Percentiles rank a stretch among this genome's conserved stretches.
Evolutionary conservation across 306 rosid genomes (phyloP).

Genomic region (Glycine latifolia): DNA sequence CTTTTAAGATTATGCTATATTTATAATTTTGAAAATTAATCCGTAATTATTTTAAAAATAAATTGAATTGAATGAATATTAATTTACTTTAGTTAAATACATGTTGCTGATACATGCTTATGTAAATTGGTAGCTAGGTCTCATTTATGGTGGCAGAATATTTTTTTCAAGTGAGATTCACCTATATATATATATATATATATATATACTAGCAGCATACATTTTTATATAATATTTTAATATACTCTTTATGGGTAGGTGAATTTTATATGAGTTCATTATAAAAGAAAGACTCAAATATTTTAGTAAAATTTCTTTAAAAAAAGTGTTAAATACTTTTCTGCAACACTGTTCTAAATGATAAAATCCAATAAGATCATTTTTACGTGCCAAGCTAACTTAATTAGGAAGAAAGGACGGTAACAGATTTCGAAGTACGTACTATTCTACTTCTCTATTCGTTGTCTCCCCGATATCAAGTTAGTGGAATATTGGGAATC

Average conservation of each 20-base stretch:
- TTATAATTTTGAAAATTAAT: too few relatives aligned
- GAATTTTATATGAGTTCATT: background rate
- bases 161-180: too few relatives aligned
- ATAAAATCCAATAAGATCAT: conserved; percentile 12
- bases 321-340: background rate
- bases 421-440: conserved; percentile 21
- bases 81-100: too few relatives aligned
- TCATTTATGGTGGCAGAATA: too few relatives aligned
- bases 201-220: background rate
- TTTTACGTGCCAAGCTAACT: conserved; percentile 4
- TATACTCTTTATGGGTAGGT: background rate
- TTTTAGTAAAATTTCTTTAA: background rate
- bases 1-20: too few relatives aligned
- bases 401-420: background rate
- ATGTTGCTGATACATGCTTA: too few relatives aligned
- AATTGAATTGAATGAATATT: too few relatives aligned
- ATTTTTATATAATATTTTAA: background rate
- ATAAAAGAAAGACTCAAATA: background rate
- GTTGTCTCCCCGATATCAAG: background rate
- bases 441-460: background rate
- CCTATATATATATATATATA: too few relatives aligned
- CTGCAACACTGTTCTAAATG: background rate
- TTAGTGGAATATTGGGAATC: conserved; percentile 43
- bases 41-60: too few relatives aligned
- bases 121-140: too few relatives aligned